These are phyloP conservation scores for Zygoascus flipseniorum DNA, from an alignment of 805 yeast genomes.

Conservation along the genomic window DNA sequence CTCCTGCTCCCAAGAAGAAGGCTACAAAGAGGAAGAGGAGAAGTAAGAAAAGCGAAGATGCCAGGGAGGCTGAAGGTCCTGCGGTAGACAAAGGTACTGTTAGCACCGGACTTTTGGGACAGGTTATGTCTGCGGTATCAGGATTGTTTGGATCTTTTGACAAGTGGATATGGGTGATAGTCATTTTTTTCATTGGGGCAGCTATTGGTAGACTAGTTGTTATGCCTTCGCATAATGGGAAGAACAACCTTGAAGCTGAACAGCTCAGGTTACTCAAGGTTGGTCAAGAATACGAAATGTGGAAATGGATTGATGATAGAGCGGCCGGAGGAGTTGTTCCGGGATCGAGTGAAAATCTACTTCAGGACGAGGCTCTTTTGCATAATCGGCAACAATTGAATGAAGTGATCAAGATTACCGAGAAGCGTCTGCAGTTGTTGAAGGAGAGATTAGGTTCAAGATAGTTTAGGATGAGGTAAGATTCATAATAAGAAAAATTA, in stretches of 20 bases:
- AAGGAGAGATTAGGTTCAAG: slow-evolving; percentile 11
- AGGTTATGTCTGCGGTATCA: neutral
- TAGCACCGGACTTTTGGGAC: neutral
- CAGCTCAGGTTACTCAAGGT: slow-evolving; percentile 23
- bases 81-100: neutral
- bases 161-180: neutral
- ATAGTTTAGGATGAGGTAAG: neutral
- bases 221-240: neutral
- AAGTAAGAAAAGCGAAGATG: neutral
- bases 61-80: neutral
- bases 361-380: slow-evolving; percentile 8
- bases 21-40: slow-evolving; percentile 4
- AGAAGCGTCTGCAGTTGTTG: slow-evolving; percentile 33
- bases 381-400: slow-evolving; percentile 37
- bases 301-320: slow-evolving; percentile 63
- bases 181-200: neutral
- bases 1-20: slow-evolving; percentile 8
- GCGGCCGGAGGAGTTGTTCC: neutral
- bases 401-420: slow-evolving; percentile 40
- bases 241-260: slow-evolving; percentile 17
- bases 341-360: neutral
- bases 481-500: too few relatives aligned
- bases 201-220: slow-evolving; percentile 4
- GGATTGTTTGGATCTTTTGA: neutral
- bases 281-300: slow-evolving; percentile 50